Evolutionary conservation across 768 basidiomycete species (phyloP), one percentile per base, ranked within the genome.

Genomic region (Rhodotorula diobovata): DNA sequence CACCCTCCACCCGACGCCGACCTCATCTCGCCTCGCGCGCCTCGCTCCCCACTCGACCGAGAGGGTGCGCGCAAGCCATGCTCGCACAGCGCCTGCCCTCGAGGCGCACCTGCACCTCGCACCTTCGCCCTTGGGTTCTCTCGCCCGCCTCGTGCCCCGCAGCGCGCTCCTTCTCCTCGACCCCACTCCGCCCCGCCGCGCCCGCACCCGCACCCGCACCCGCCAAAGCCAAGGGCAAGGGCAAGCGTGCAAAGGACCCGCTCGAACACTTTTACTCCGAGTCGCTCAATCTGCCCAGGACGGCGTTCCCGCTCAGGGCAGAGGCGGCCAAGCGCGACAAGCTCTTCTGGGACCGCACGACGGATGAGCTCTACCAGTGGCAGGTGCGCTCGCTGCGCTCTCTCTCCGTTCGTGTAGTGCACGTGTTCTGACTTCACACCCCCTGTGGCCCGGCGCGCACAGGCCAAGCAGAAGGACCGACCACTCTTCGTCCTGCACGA

Each of bases 401-500:
- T 68, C 46, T 43, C 41, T 12, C 14, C 50, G 4, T 7, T 23
- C 1, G 25, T 61, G 37, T 43, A 14, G 34, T 63, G 65, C 23
- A 9, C 25, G 43, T 45, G 32, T 8, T 28, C 51, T 37, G n/a
- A 28, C 23, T 21, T 3, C n/a, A n/a, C n/a, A n/a, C n/a, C n/a
- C n/a, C n/a, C n/a, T n/a, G n/a, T 25, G 6, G 32, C 35, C 37
- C 34, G 43, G 54, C 12, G 34, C 10, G 20, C 20, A 5, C 66
- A 94, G 91, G 85, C 83, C 81, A 82, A 87, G 71, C 87, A 90
- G 76, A 85, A 83, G 21, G 82, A 84, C 45, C 85, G 90, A 6
- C 86, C 87, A 2, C 78, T 87, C 41, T 98, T 93, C 77, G 88
- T 96, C 21, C 83, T 94, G 62, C 93, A 95, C 74, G 95, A 99